Base-by-base conservation (phyloP, 176 grass and related monocot genomes). In the Lolium perenne region DNA sequence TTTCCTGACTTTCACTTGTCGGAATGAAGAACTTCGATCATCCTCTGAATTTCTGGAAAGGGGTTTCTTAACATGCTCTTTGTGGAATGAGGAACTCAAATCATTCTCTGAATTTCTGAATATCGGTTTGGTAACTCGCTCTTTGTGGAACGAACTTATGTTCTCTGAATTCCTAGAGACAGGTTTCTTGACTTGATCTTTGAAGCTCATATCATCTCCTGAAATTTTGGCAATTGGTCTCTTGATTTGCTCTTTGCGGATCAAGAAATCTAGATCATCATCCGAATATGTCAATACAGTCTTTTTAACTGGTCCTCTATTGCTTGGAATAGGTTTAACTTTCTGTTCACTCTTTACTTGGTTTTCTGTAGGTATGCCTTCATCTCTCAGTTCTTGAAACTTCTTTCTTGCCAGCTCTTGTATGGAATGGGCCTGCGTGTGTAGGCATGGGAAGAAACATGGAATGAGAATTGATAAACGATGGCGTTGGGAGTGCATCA, bases 361-460 rank as follows among this genome's bases (percentile, higher is more conserved):
- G 45, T 84, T 89, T 83, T 93, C 86, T 40, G 80, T 81, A 66
- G 82, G 82, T 81, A 92, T 87, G 78, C 71, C 83, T 21, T 97
- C 94, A 85, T 91, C 92, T 88, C 94, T 90, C 64, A 97, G 77
- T 91, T 93, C 93, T 49, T 90, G 90, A 81, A 99, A 99, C 78
- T 99, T 95, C 79, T 89, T 93, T 93, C 92, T 94, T 76, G 94
- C 97, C 38, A 99, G 71, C 75, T 99, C 97, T 91, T 99, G 97
- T 89, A 99, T 99, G 80, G 90, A 87, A 87, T 93, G 92, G 78
- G 97, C 97, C 97, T 99, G 78, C 77, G 82, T 45, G 69, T 53
- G 87, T 29, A 89, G 50, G 47, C 55, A 87, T 63, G 82, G 40
- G 38, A 81, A 79, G 29, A 90, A 87, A 80, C 26, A 65, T 48